Evolutionary conservation across 805 yeast species (phyloP).

Genomic region (Yarrowia bubula): DNA sequence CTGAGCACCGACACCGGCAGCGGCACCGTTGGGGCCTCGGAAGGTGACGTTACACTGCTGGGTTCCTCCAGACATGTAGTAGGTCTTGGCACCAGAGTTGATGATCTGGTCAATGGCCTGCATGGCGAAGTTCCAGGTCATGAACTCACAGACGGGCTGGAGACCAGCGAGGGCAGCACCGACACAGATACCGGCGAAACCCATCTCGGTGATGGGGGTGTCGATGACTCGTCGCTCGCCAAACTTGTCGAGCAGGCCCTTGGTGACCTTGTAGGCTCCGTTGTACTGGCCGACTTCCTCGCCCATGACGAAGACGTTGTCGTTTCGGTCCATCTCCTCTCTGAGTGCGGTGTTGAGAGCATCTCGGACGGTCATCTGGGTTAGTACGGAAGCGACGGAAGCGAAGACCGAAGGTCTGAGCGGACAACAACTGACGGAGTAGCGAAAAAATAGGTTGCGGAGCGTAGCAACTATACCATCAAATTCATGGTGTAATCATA

Average conservation of each 20-base stretch:
- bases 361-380: conserved; percentile 85
- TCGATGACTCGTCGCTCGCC: conserved; percentile 92
- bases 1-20: conserved; percentile 99
- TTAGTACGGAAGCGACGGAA: neutral
- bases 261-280: conserved; percentile 97
- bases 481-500: too few species aligned
- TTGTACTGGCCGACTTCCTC: conserved; percentile 99
- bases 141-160: conserved; percentile 96
- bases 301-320: conserved; percentile 91
- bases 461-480: too few species aligned
- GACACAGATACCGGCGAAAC: conserved; percentile 91
- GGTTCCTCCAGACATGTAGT: conserved; percentile 98
- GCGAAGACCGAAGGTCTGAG: neutral
- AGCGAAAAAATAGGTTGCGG: too few species aligned
- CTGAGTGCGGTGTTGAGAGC: conserved; percentile 93
- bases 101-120: conserved; percentile 98
- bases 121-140: conserved; percentile 99
- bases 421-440: too few species aligned
- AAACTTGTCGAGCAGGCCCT: conserved; percentile 91
- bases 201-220: conserved; percentile 99
- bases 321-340: conserved; percentile 96
- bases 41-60: conserved; percentile 96
- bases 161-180: conserved; percentile 97
- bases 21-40: conserved; percentile 99
- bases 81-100: conserved; percentile 98